These are phyloP conservation scores for Ophiostoma sp. DNA, from an alignment of 2,329 filamentous ascomycete species.

Conservation along the genomic window DNA sequence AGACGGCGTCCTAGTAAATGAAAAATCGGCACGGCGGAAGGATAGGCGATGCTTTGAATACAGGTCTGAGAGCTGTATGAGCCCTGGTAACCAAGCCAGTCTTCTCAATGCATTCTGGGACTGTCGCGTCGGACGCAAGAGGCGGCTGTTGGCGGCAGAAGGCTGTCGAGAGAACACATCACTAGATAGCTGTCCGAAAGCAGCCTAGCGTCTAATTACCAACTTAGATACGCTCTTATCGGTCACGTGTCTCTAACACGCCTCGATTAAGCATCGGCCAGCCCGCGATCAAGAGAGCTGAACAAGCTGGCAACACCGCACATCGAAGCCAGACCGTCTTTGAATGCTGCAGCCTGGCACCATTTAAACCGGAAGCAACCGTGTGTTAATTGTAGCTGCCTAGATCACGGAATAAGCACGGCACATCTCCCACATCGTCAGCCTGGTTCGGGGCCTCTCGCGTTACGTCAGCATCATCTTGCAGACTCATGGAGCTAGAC, in stretches of 20 bases:
- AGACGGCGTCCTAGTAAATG: not conserved
- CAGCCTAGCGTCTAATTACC: slow-evolving; percentile 16
- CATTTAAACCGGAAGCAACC: too few relatives aligned
- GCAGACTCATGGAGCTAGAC: not conserved
- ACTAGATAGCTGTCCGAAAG: slow-evolving; percentile 25
- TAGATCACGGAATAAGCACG: not conserved
- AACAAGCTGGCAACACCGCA: not conserved
- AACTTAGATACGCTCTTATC: not conserved
- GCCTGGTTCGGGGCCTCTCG: too few relatives aligned
- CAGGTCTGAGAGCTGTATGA: slow-evolving; percentile 10
- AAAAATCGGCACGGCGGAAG: not conserved
- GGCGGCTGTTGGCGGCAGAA: slow-evolving; percentile 15
- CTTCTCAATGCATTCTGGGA: slow-evolving; percentile 17
- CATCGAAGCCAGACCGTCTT: not conserved
- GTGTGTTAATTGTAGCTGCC: too few relatives aligned
- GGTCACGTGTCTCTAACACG: slow-evolving; percentile 7
- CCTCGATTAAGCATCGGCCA: not conserved
- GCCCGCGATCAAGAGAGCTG: not conserved
- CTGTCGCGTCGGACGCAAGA: not conserved
- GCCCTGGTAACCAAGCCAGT: slow-evolving; percentile 13
- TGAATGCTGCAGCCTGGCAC: too few relatives aligned
- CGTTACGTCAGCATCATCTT: not conserved
- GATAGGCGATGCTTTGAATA: not conserved
- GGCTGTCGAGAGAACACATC: slow-evolving; percentile 21
- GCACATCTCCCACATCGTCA: not conserved